A percentile compares a stretch with the other conserved stretches of the same genome.
These are phyloP conservation scores for Phytopythium ostracodes DNA, from an alignment of 352 stramenopile species.

Conservation along the genomic window DNA sequence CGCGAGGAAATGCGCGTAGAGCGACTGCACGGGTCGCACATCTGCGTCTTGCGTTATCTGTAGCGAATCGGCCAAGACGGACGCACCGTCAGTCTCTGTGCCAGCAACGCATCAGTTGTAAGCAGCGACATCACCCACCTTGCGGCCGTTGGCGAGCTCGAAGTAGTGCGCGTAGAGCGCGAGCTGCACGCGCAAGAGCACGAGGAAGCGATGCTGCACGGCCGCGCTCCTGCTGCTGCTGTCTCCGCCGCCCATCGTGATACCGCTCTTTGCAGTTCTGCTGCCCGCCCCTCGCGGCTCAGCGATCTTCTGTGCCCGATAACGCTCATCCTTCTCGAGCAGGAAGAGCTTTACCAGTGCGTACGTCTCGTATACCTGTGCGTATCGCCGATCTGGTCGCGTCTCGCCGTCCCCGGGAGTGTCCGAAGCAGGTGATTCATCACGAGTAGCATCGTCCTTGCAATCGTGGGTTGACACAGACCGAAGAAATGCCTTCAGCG, in stretches of 20 bases:
- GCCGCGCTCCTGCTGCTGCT: constrained; percentile 2
- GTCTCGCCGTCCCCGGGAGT: neutral
- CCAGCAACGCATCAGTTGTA: neutral
- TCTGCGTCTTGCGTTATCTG: constrained; percentile 31
- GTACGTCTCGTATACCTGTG: constrained; percentile 29
- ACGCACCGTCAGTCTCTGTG: neutral
- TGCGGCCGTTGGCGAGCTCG: constrained; percentile 27
- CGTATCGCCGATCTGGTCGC: neutral
- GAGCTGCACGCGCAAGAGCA: constrained; percentile 42
- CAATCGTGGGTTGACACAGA: neutral
- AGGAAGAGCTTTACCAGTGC: constrained; percentile 62
- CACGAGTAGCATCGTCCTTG: neutral
- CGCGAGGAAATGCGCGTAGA: constrained; percentile 35
- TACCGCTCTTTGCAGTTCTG: constrained; percentile 1
- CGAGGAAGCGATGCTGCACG: constrained; percentile 12
- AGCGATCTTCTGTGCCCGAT: constrained; percentile 3
- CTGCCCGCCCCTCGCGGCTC: neutral
- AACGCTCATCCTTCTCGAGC: constrained; percentile 20
- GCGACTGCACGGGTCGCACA: constrained; percentile 24
- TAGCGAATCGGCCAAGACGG: neutral
- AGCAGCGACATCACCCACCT: constrained; percentile 17
- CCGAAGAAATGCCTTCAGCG: constrained; percentile 28
- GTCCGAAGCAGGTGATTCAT: neutral
- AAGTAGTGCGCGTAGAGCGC: constrained; percentile 57
- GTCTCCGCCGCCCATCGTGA: constrained; percentile 4